Evolutionary conservation across 2,329 filamentous ascomycete genomes (phyloP).

Genomic region (Teratosphaeria gauchensis): DNA sequence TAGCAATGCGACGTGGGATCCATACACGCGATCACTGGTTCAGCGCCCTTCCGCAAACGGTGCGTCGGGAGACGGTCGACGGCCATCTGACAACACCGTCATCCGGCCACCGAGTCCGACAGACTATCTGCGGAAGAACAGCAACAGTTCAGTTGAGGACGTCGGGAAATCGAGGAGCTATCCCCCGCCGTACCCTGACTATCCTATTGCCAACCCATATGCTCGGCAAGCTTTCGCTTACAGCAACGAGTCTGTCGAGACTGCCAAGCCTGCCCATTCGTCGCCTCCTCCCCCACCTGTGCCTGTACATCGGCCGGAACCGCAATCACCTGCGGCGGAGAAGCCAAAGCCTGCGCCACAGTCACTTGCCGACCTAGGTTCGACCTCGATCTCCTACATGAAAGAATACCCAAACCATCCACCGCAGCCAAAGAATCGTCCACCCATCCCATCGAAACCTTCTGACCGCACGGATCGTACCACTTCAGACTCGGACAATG

Average conservation of each 20-base stretch:
- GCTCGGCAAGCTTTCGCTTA: constrained; percentile 15
- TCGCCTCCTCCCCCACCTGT: constrained; percentile 19
- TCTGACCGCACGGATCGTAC: constrained; percentile 4
- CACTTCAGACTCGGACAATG: constrained; percentile 14
- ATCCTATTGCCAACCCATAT: constrained; percentile 18
- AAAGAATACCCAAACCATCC: constrained; percentile 39
- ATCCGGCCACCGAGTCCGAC: constrained; percentile 24
- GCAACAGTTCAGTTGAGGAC: constrained; percentile 12
- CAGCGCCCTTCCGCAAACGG: constrained; percentile 8
- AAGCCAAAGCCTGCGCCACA: constrained; percentile 6
- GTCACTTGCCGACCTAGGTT: constrained; percentile 12
- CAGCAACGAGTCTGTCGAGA: constrained; percentile 20
- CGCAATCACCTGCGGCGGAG: constrained; percentile 5
- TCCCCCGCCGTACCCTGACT: constrained; percentile 23
- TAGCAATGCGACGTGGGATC: constrained; percentile 20
- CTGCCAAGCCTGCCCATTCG: constrained; percentile 11
- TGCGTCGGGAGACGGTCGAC: background rate
- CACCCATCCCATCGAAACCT: constrained; percentile 16
- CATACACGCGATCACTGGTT: constrained; percentile 24
- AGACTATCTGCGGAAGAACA: constrained; percentile 14
- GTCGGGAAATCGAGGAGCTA: constrained; percentile 7
- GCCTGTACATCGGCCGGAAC: constrained; percentile 5
- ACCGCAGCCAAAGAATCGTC: constrained; percentile 22
- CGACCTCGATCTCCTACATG: constrained; percentile 31
- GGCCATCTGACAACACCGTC: constrained; percentile 6